phyloP scores from a whole-genome alignment of 805 yeast genomes.

The Candida railenensis region DNA sequence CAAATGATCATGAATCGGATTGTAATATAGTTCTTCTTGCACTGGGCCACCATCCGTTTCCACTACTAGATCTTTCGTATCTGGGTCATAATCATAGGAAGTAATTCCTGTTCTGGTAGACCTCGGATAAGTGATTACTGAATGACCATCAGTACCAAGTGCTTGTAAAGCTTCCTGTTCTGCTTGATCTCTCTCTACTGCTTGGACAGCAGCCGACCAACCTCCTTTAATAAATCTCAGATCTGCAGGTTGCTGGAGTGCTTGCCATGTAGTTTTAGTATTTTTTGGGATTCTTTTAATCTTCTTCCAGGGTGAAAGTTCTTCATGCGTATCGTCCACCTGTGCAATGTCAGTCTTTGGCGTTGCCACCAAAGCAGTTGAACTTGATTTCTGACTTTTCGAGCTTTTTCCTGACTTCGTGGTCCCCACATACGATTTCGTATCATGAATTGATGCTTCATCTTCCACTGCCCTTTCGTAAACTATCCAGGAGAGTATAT shows the following conservation, averaged over 20 bases:
- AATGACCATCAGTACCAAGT: neutral
- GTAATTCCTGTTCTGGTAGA: neutral
- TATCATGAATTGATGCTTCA: neutral
- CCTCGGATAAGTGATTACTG: neutral
- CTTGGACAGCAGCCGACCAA: neutral
- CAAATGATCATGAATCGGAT: constrained; percentile 32
- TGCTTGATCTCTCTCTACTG: neutral
- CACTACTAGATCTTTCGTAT: constrained; percentile 24
- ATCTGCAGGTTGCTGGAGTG: constrained; percentile 22
- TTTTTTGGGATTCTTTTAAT: neutral
- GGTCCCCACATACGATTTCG: neutral
- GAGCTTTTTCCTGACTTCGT: neutral
- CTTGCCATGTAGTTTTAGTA: constrained; percentile 10
- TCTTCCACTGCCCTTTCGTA: constrained; percentile 17
- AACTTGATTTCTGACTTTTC: neutral
- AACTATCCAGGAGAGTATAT: constrained; percentile 35
- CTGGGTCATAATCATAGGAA: neutral
- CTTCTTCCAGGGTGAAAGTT: constrained; percentile 1
- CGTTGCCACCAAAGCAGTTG: neutral
- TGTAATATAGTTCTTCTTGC: constrained; percentile 28
- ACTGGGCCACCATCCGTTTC: constrained; percentile 24
- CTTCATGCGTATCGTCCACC: neutral
- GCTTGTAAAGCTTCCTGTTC: neutral
- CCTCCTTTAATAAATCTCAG: constrained; percentile 12
- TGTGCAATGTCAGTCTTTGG: neutral